These are phyloP conservation scores for Candida corydali DNA, from an alignment of 805 yeast species.

Conservation along the genomic window DNA sequence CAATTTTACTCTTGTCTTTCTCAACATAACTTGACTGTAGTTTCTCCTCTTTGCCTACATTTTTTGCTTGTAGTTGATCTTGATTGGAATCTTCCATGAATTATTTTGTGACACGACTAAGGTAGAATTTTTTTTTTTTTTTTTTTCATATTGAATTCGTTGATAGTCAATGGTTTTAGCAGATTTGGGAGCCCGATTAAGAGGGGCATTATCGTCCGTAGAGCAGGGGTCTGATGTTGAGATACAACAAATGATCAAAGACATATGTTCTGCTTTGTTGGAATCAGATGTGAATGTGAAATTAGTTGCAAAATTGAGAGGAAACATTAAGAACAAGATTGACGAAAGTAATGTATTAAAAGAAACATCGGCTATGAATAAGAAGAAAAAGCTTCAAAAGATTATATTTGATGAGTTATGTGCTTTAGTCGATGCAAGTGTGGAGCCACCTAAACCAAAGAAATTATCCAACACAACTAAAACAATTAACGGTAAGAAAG, in stretches of 20 bases:
- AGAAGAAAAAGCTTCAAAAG: slow-evolving; percentile 82
- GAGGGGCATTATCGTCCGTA: slow-evolving; percentile 40
- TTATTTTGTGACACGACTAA: slow-evolving; percentile 6
- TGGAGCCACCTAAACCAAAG: slow-evolving; percentile 71
- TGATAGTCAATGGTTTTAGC: slow-evolving; percentile 41
- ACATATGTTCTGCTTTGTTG: slow-evolving; percentile 81
- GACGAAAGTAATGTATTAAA: slow-evolving; percentile 46
- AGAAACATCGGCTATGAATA: slow-evolving; percentile 50
- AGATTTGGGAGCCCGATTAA: slow-evolving; percentile 40
- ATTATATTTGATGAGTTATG: slow-evolving; percentile 92
- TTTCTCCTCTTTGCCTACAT: too few relatives aligned
- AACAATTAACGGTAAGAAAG: slow-evolving; percentile 25
- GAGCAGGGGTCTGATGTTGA: slow-evolving; percentile 39
- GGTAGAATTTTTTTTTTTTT: slow-evolving; percentile 4
- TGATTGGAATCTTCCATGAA: not conserved
- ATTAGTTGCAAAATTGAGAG: slow-evolving; percentile 73
- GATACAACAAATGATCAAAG: slow-evolving; percentile 62
- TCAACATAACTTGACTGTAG: slow-evolving; percentile 21
- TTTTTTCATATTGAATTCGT: not conserved
- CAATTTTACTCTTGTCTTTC: slow-evolving; percentile 40
- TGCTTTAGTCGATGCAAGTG: slow-evolving; percentile 72
- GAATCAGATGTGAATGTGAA: slow-evolving; percentile 93
- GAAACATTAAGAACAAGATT: slow-evolving; percentile 47
- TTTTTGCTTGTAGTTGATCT: too few relatives aligned
- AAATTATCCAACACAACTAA: slow-evolving; percentile 46